A percentile compares a stretch with the other conserved stretches of the same genome.
These are phyloP conservation scores for Lasiodiplodia sp. DNA, from an alignment of 2,329 filamentous ascomycete species.

Conservation along the genomic window DNA sequence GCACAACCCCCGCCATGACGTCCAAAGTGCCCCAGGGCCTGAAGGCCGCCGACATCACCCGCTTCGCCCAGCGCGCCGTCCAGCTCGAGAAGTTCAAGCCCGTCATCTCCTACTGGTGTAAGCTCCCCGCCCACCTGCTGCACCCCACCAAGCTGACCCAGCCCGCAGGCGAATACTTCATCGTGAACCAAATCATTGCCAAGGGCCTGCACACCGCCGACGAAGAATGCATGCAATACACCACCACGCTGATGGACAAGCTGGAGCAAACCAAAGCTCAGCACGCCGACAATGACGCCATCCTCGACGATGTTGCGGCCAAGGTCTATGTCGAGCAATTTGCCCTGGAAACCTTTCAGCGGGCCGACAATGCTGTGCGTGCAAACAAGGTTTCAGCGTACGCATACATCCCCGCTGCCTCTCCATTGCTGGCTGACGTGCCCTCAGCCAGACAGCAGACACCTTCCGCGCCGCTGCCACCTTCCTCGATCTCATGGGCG, in stretches of 20 bases:
- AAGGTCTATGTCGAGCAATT: slow-evolving; percentile 96
- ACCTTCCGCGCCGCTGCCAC: slow-evolving; percentile 93
- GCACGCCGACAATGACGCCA: slow-evolving; percentile 79
- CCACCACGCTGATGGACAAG: slow-evolving; percentile 86
- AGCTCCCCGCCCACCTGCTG: slow-evolving; percentile 45
- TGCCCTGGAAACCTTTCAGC: slow-evolving; percentile 83
- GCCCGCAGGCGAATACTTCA: slow-evolving; percentile 80
- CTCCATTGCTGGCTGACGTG: slow-evolving; percentile 25
- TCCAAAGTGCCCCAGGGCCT: slow-evolving; percentile 73
- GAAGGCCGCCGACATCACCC: slow-evolving; percentile 80
- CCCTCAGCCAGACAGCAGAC: slow-evolving; percentile 81
- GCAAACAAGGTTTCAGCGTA: slow-evolving; percentile 85
- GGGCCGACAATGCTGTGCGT: slow-evolving; percentile 81
- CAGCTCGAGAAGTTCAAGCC: slow-evolving; percentile 87
- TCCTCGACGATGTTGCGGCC: slow-evolving; percentile 83
- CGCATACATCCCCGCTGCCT: slow-evolving; percentile 17
- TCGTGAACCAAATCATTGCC: slow-evolving; percentile 87
- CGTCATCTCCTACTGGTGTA: slow-evolving; percentile 95
- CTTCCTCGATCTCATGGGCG: slow-evolving; percentile 85
- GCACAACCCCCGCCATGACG: slow-evolving; percentile 65
- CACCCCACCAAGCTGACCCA: slow-evolving; percentile 32
- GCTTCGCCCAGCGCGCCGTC: slow-evolving; percentile 81
- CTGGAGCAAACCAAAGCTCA: slow-evolving; percentile 81
- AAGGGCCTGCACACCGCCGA: slow-evolving; percentile 80
- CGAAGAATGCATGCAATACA: slow-evolving; percentile 80